phyloP scores from a whole-genome alignment of 2,329 filamentous ascomycete species.

The Phialocephala subalpina region DNA sequence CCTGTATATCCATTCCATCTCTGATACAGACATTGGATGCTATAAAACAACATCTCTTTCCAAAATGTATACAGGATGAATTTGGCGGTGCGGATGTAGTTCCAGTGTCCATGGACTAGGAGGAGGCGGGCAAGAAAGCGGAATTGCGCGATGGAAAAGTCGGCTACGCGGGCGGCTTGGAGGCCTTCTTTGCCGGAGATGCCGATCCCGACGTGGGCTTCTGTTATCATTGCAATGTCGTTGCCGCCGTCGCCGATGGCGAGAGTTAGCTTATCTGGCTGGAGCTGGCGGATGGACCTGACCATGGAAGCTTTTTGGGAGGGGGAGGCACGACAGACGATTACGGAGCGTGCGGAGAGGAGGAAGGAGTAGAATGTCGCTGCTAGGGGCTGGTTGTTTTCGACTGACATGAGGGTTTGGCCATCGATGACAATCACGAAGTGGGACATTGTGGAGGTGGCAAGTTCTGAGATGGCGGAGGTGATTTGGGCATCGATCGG shows the following conservation, averaged over 20 bases:
- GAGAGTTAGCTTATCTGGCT: conserved; percentile 78
- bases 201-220: conserved; percentile 85
- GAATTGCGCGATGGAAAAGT: conserved; percentile 91
- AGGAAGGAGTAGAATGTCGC: conserved; percentile 79
- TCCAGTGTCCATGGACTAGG: conserved; percentile 87
- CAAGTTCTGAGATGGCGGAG: conserved; percentile 12
- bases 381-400: conserved; percentile 64
- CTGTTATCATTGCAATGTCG: conserved; percentile 93
- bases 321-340: conserved; percentile 91
- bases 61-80: conserved; percentile 91
- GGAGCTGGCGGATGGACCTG: conserved; percentile 74
- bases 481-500: conserved; percentile 17
- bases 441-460: conserved; percentile 57
- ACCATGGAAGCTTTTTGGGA: conserved; percentile 89
- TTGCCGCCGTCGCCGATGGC: conserved; percentile 94
- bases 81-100: conserved; percentile 85
- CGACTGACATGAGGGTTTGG: conserved; percentile 76
- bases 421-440: conserved; percentile 86
- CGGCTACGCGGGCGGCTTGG: conserved; percentile 86
- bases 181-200: conserved; percentile 91
- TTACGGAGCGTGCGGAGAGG: conserved; percentile 82
- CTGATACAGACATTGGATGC: conserved; percentile 84
- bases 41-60: conserved; percentile 76
- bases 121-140: conserved; percentile 82
- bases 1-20: conserved; percentile 86